Percentiles rank a stretch among this genome's conserved stretches.
Conservation (phyloP, 2,329 filamentous ascomycete species). For the Diaporthe caulivora region DNA sequence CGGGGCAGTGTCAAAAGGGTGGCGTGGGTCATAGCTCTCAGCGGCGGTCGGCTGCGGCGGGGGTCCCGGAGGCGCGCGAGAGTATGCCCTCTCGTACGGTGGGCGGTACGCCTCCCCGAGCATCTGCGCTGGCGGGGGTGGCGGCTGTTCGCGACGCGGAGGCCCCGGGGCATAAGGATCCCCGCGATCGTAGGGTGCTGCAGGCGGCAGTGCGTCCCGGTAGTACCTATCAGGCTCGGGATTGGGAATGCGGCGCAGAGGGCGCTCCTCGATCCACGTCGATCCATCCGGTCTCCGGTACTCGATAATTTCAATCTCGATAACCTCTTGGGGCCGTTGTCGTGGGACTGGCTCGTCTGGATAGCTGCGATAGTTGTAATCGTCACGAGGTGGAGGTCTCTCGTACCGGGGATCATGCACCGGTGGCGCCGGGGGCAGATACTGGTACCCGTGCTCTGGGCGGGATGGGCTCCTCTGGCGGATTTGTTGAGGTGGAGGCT, state of each 20-base stretch:
- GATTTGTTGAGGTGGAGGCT: slow-evolving; percentile 45
- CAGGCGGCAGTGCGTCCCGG: slow-evolving; percentile 31
- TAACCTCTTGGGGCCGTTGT: slow-evolving; percentile 48
- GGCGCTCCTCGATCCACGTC: slow-evolving; percentile 58
- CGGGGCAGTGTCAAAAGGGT: slow-evolving; percentile 31
- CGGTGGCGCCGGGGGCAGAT: slow-evolving; percentile 43
- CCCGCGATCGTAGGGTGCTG: slow-evolving; percentile 32
- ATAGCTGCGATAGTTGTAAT: slow-evolving; percentile 28
- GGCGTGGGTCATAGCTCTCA: slow-evolving; percentile 39
- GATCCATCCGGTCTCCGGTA: slow-evolving; percentile 58
- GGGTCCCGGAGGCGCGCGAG: slow-evolving; percentile 25
- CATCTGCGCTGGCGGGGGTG: slow-evolving; percentile 11
- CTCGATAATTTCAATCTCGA: slow-evolving; percentile 60
- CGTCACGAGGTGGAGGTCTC: slow-evolving; percentile 42
- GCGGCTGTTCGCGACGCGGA: slow-evolving; percentile 35
- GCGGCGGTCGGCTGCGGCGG: slow-evolving; percentile 13
- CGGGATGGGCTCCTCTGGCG: slow-evolving; percentile 48
- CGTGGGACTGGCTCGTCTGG: slow-evolving; percentile 44
- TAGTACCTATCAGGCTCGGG: slow-evolving; percentile 45
- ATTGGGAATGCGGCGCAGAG: slow-evolving; percentile 49
- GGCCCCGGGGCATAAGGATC: slow-evolving; percentile 2
- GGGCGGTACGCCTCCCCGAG: slow-evolving; percentile 31
- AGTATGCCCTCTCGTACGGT: slow-evolving; percentile 33
- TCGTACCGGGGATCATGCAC: slow-evolving; percentile 47
- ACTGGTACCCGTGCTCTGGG: slow-evolving; percentile 47